Percentiles rank a stretch among this genome's conserved stretches.
Evolutionary conservation across 345 rosid genomes (phyloP).

Genomic region (Bruguiera parviflora): DNA sequence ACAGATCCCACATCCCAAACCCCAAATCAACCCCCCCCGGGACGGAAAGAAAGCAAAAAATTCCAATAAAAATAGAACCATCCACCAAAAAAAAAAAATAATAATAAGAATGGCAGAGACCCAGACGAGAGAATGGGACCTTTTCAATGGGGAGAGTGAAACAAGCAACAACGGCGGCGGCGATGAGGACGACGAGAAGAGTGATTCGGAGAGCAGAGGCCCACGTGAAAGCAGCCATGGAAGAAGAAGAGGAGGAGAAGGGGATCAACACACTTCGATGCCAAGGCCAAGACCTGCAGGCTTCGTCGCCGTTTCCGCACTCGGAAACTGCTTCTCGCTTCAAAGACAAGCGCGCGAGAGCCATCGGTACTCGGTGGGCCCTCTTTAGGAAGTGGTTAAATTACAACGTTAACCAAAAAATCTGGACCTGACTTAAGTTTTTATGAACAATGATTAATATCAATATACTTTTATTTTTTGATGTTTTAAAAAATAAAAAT

Average conservation of each 20-base stretch:
- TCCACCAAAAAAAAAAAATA: no score
- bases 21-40: not conserved
- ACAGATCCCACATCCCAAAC: not conserved
- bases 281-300: conserved; percentile 51
- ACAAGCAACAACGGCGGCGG: conserved; percentile 66
- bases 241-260: conserved; percentile 20
- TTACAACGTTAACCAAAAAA: no score
- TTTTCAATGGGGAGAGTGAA: conserved; percentile 90
- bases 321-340: conserved; percentile 48
- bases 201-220: conserved; percentile 66
- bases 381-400: no score
- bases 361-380: no score
- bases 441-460: no score
- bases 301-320: conserved; percentile 38
- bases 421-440: no score
- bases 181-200: conserved; percentile 61
- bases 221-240: conserved; percentile 68
- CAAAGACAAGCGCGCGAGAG: conserved; percentile 37
- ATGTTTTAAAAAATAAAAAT: no score
- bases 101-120: not conserved
- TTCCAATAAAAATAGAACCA: not conserved
- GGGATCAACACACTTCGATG: conserved; percentile 28
- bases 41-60: not conserved
- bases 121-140: conserved; percentile 33
- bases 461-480: no score